These are phyloP conservation scores for Entomortierella beljakovae DNA, from an alignment of 192 early-diverging fungal genomes.

Conservation along the genomic window DNA sequence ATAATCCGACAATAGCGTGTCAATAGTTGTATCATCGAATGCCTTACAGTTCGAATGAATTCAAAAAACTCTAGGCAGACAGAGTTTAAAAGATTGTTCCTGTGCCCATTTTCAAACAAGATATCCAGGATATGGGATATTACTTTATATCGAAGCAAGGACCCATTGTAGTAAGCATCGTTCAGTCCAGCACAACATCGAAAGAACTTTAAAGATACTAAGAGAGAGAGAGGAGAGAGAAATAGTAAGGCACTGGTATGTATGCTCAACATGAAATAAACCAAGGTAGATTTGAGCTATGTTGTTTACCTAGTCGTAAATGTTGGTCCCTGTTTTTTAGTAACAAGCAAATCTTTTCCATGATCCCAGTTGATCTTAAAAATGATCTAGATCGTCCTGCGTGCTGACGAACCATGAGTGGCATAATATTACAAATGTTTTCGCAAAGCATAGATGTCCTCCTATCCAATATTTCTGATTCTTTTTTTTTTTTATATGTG, in stretches of 20 bases:
- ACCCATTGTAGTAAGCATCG: conserved; percentile 83
- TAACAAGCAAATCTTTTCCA: conserved; percentile 69
- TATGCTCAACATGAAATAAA: neutral
- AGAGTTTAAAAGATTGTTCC: conserved; percentile 88
- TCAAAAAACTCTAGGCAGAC: conserved; percentile 90
- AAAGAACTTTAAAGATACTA: conserved; percentile 83
- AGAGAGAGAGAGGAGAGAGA: neutral
- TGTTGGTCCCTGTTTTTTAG: conserved; percentile 73
- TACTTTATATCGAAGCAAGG: conserved; percentile 76
- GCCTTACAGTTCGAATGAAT: conserved; percentile 70
- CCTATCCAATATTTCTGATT: conserved; percentile 13
- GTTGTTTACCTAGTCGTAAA: conserved; percentile 72
- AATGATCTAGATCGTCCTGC: conserved; percentile 77
- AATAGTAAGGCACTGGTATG: no score
- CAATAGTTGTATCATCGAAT: neutral
- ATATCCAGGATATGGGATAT: conserved; percentile 71
- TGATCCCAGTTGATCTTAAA: conserved; percentile 66
- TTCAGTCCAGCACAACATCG: conserved; percentile 76
- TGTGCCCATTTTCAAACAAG: conserved; percentile 66
- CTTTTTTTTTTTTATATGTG: neutral
- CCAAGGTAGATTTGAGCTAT: neutral
- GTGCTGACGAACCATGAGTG: conserved; percentile 78
- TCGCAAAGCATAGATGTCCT: conserved; percentile 55
- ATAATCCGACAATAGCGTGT: neutral
- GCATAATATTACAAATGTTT: conserved; percentile 78